Evolutionary conservation across 768 basidiomycete genomes (phyloP).

Genomic region (Chalciporus pseudorubinellus): DNA sequence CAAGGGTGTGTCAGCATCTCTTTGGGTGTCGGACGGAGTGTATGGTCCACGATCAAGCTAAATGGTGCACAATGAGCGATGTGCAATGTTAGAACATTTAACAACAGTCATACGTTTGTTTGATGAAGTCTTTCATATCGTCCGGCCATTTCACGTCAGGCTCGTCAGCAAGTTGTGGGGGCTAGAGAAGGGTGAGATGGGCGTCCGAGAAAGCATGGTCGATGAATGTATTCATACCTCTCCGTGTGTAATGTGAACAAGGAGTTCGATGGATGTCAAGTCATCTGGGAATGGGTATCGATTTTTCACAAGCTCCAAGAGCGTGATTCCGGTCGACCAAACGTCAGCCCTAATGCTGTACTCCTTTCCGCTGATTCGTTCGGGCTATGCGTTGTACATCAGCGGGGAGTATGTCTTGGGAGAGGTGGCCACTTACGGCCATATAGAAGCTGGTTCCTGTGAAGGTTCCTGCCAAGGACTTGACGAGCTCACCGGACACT

Average conservation of each 20-base stretch:
- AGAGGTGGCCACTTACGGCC: constrained; percentile 67
- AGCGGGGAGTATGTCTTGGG: neutral
- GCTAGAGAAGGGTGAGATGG: constrained; percentile 41
- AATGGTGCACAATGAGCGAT: constrained; percentile 5
- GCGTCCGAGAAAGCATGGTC: constrained; percentile 6
- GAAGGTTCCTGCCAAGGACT: constrained; percentile 90
- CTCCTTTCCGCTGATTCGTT: constrained; percentile 87
- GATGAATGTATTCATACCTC: constrained; percentile 47
- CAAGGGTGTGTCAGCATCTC: constrained; percentile 84
- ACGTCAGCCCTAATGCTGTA: constrained; percentile 97
- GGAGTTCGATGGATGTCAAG: constrained; percentile 88
- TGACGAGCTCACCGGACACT: constrained; percentile 92
- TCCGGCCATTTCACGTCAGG: constrained; percentile 63
- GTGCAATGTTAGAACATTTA: neutral
- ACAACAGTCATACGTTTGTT: constrained; percentile 60
- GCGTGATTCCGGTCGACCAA: constrained; percentile 94
- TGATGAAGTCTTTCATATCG: constrained; percentile 91
- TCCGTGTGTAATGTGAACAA: constrained; percentile 83
- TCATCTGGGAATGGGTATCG: constrained; percentile 94
- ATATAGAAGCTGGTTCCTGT: constrained; percentile 98
- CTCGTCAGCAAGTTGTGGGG: constrained; percentile 81
- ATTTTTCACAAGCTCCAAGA: constrained; percentile 92
- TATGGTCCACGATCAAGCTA: constrained; percentile 70
- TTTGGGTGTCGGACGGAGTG: constrained; percentile 72
- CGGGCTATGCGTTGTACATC: constrained; percentile 55